Evolutionary conservation across 2,329 filamentous ascomycete genomes (phyloP).

Genomic region (Calcarisporium arbuscula): DNA sequence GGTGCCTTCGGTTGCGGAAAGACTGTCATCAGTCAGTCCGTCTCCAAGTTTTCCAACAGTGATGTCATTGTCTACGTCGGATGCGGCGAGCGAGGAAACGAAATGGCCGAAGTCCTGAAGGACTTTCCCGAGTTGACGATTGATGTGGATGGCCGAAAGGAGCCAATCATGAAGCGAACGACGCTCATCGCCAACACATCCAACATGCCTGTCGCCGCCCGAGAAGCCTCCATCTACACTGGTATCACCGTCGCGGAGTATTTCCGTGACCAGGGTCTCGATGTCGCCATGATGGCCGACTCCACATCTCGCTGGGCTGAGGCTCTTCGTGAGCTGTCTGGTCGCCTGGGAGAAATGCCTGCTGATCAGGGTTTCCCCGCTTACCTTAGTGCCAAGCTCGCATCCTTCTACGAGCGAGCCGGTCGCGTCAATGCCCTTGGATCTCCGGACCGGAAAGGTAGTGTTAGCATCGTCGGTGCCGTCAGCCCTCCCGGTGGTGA

Average conservation of each 20-base stretch:
- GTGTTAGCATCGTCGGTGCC: slow-evolving; percentile 95
- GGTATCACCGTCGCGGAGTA: slow-evolving; percentile 93
- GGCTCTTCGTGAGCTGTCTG: slow-evolving; percentile 95
- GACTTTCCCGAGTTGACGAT: slow-evolving; percentile 98
- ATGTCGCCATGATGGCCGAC: slow-evolving; percentile 99
- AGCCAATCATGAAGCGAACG: slow-evolving; percentile 99
- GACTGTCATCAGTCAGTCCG: slow-evolving; percentile 97
- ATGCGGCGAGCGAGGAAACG: slow-evolving; percentile 86
- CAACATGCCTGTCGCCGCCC: slow-evolving; percentile 98
- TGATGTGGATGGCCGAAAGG: slow-evolving; percentile 85
- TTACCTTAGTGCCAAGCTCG: slow-evolving; percentile 92
- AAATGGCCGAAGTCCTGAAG: slow-evolving; percentile 99
- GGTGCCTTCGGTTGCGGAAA: slow-evolving; percentile 98
- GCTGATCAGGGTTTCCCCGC: slow-evolving; percentile 99
- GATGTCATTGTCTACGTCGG: slow-evolving; percentile 99
- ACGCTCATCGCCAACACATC: slow-evolving; percentile 98
- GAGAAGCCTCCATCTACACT: slow-evolving; percentile 98
- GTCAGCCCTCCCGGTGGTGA: slow-evolving; percentile 97
- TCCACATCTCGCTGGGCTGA: slow-evolving; percentile 98
- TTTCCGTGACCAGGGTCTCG: slow-evolving; percentile 92
- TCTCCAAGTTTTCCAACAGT: slow-evolving; percentile 99
- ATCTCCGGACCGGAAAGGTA: slow-evolving; percentile 81
- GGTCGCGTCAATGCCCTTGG: slow-evolving; percentile 81
- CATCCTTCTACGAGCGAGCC: slow-evolving; percentile 98
- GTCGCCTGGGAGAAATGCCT: slow-evolving; percentile 98